Percentiles rank a stretch among this genome's conserved stretches.
These are phyloP conservation scores for Penicillium samsonianum DNA, from an alignment of 495 filamentous ascomycete species.

Conservation along the genomic window DNA sequence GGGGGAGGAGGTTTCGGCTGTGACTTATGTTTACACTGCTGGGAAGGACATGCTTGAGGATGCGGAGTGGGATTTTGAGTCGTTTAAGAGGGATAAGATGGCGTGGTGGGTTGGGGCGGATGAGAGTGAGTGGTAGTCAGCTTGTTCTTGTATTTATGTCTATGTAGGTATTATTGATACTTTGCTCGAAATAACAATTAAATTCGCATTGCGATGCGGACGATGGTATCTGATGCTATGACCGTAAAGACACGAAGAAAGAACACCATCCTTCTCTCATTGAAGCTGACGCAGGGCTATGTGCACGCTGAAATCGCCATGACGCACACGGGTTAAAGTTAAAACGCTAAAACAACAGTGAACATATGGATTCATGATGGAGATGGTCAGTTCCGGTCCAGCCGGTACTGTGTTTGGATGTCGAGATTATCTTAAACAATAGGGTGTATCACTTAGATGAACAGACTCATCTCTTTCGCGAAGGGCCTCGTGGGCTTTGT, in stretches of 20 bases:
- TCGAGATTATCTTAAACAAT: not conserved
- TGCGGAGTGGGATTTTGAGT: constrained; percentile 80
- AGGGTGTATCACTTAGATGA: not conserved
- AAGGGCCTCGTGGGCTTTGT: constrained; percentile 12
- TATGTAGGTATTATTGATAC: not conserved
- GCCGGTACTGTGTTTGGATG: not conserved
- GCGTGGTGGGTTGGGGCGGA: constrained; percentile 47
- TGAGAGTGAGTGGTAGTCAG: constrained; percentile 41
- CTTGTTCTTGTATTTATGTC: not conserved
- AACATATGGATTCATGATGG: not conserved
- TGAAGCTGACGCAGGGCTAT: not conserved
- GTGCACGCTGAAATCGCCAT: not conserved
- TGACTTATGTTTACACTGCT: constrained; percentile 77
- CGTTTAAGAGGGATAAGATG: constrained; percentile 70
- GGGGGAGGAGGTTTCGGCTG: constrained; percentile 60
- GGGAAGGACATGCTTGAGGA: constrained; percentile 54
- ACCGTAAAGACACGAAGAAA: not conserved
- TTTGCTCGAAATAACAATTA: not conserved
- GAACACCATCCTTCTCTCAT: not conserved
- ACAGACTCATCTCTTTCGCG: not conserved
- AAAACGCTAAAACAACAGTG: constrained; percentile 3
- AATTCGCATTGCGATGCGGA: constrained; percentile 9
- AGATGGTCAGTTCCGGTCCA: not conserved
- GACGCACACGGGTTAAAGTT: not conserved
- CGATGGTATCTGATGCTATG: constrained; percentile 34